Evolutionary conservation across 2,329 filamentous ascomycete species (phyloP).

Genomic region (Verticillium albo-atrum): DNA sequence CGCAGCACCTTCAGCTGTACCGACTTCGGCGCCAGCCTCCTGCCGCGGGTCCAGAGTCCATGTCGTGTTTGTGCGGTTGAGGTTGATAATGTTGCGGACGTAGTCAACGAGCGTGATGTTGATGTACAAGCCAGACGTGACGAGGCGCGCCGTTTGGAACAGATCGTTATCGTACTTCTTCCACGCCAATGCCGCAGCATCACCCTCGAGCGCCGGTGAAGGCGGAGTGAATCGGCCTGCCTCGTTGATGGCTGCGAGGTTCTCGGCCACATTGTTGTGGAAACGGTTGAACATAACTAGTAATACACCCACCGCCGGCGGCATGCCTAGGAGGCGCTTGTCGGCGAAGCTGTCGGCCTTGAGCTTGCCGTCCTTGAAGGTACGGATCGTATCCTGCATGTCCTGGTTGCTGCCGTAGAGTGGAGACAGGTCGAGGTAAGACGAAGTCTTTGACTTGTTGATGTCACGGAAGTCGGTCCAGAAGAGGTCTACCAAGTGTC

Average conservation of each 20-base stretch:
- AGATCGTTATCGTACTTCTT: slow-evolving; percentile 71
- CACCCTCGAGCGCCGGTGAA: slow-evolving; percentile 37
- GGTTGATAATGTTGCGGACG: slow-evolving; percentile 70
- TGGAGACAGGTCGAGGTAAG: slow-evolving; percentile 67
- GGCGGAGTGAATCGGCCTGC: slow-evolving; percentile 71
- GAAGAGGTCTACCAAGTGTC: slow-evolving; percentile 53
- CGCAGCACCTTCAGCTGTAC: slow-evolving; percentile 54
- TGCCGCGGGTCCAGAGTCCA: slow-evolving; percentile 68
- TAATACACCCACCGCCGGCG: slow-evolving; percentile 66
- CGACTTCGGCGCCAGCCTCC: slow-evolving; percentile 54
- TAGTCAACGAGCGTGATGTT: slow-evolving; percentile 78
- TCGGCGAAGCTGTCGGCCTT: slow-evolving; percentile 72
- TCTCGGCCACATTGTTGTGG: slow-evolving; percentile 80
- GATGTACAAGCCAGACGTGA: slow-evolving; percentile 71
- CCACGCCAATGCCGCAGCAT: slow-evolving; percentile 49
- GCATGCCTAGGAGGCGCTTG: slow-evolving; percentile 64
- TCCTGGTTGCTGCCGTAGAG: slow-evolving; percentile 66
- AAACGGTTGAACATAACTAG: slow-evolving; percentile 79
- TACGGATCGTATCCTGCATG: slow-evolving; percentile 63
- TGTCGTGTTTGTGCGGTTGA: slow-evolving; percentile 65
- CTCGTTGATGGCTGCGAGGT: slow-evolving; percentile 83
- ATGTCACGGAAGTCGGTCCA: slow-evolving; percentile 61
- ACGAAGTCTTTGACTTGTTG: slow-evolving; percentile 61
- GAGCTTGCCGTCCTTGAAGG: slow-evolving; percentile 65
- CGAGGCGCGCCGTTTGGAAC: slow-evolving; percentile 73